Conservation (phyloP, 306 rosid genomes). For the Casuarina cunninghamiana region DNA sequence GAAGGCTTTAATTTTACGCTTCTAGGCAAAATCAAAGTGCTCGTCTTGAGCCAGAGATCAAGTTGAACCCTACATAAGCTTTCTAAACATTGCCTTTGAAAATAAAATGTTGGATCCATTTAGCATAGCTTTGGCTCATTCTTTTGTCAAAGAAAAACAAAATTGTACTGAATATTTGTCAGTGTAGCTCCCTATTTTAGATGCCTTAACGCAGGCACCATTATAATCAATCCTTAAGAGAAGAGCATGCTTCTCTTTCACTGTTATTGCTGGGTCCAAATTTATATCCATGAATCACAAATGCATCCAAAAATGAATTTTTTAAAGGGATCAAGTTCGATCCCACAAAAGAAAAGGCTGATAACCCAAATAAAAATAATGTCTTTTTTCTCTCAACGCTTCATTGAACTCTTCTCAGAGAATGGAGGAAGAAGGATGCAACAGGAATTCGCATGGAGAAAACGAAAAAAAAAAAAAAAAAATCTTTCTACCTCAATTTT, state of each 20-base stretch:
- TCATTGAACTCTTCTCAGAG: too few species aligned
- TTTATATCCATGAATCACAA: background rate
- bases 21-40: background rate
- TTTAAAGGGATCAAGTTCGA: background rate
- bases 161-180: background rate
- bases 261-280: background rate
- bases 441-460: background rate
- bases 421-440: background rate
- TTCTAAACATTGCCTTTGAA: background rate
- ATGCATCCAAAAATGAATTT: background rate
- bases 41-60: background rate
- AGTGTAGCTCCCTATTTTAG: background rate
- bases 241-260: background rate
- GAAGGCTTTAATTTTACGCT: background rate
- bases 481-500: background rate
- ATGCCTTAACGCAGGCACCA: too few species aligned
- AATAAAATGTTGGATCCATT: background rate
- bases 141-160: background rate
- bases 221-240: too few species aligned
- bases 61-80: background rate
- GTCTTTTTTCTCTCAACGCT: background rate
- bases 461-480: background rate
- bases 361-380: background rate
- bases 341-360: background rate
- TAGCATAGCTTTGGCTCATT: background rate